Evolutionary conservation across 495 filamentous ascomycete species (phyloP).

Genomic region (Barbatosphaeria neglecta): DNA sequence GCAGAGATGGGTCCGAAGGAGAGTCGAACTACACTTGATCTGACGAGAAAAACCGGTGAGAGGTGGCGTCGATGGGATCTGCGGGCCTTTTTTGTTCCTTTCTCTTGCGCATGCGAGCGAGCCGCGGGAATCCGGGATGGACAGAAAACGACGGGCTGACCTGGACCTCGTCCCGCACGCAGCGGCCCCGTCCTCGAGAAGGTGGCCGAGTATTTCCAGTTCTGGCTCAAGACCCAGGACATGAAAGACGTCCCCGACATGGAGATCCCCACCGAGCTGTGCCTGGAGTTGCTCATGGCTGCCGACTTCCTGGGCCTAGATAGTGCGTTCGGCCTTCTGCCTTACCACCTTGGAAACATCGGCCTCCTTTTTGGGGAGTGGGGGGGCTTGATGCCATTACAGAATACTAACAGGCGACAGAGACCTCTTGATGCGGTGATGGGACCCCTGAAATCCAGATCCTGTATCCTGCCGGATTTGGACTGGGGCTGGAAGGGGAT

Average conservation of each 20-base stretch:
- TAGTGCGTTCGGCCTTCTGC: slow-evolving; percentile 9
- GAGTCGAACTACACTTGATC: slow-evolving; percentile 46
- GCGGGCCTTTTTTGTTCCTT: background rate
- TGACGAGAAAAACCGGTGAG: slow-evolving; percentile 26
- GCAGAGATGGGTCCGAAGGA: slow-evolving; percentile 40
- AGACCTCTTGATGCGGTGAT: no score
- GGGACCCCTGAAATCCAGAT: no score
- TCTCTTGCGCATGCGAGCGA: no score
- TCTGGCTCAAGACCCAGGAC: slow-evolving; percentile 72
- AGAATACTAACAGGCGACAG: no score
- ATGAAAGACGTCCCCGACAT: slow-evolving; percentile 75
- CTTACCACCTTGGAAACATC: no score
- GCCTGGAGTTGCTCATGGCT: slow-evolving; percentile 80
- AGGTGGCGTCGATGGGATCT: background rate
- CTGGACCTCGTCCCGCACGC: background rate
- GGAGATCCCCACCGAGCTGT: slow-evolving; percentile 79
- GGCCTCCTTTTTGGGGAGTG: background rate
- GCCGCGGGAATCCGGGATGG: no score
- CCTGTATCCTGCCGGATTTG: no score
- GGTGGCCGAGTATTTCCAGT: slow-evolving; percentile 84
- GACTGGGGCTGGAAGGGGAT: no score
- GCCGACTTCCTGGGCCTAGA: slow-evolving; percentile 64
- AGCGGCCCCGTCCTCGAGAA: slow-evolving; percentile 80
- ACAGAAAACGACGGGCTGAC: slow-evolving; percentile 6
- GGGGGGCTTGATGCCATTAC: no score